Percentiles rank a stretch among this genome's conserved stretches.
phyloP scores from a whole-genome alignment of 148 eudicot species.

The Linanthus parryae region DNA sequence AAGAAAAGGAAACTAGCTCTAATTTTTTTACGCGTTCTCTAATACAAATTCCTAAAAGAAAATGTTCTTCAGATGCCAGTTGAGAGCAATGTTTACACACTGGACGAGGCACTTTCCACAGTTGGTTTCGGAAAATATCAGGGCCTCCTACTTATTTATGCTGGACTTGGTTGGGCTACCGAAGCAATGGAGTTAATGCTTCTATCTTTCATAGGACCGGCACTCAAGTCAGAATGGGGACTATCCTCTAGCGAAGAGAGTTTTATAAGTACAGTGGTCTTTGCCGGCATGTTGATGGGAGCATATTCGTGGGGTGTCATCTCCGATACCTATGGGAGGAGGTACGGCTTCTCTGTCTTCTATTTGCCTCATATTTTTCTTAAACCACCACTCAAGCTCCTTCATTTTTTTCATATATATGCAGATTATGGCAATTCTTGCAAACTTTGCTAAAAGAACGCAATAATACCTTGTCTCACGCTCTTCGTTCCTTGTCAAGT shows the following conservation, averaged over 20 bases:
- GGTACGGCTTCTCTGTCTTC: slow-evolving; percentile 4
- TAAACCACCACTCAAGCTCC: too few species aligned
- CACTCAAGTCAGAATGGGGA: slow-evolving; percentile 29
- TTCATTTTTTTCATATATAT: too few species aligned
- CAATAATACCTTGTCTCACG: too few species aligned
- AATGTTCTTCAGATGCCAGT: slow-evolving; percentile 22
- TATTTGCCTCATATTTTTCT: too few species aligned
- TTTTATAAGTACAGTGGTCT: slow-evolving; percentile 27
- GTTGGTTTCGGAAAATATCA: slow-evolving; percentile 35
- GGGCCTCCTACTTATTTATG: slow-evolving; percentile 26
- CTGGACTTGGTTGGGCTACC: slow-evolving; percentile 42
- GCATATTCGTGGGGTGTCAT: slow-evolving; percentile 34
- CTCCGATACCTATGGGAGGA: slow-evolving; percentile 40
- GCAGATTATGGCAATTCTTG: too few species aligned
- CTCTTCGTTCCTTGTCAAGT: too few species aligned
- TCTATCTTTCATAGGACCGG: slow-evolving; percentile 37
- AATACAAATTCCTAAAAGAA: too few species aligned
- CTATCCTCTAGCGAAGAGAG: slow-evolving; percentile 34
- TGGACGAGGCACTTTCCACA: slow-evolving; percentile 25
- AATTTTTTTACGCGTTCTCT: too few species aligned
- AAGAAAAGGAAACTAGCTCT: too few species aligned
- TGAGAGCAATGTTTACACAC: slow-evolving; percentile 9
- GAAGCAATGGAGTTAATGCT: slow-evolving; percentile 39
- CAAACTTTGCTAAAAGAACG: too few species aligned
- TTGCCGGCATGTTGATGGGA: slow-evolving; percentile 38